Evolutionary conservation across 2,329 filamentous ascomycete species (phyloP), one percentile per base, ranked within the genome.

Genomic region (Lasiodiplodia theobromae): DNA sequence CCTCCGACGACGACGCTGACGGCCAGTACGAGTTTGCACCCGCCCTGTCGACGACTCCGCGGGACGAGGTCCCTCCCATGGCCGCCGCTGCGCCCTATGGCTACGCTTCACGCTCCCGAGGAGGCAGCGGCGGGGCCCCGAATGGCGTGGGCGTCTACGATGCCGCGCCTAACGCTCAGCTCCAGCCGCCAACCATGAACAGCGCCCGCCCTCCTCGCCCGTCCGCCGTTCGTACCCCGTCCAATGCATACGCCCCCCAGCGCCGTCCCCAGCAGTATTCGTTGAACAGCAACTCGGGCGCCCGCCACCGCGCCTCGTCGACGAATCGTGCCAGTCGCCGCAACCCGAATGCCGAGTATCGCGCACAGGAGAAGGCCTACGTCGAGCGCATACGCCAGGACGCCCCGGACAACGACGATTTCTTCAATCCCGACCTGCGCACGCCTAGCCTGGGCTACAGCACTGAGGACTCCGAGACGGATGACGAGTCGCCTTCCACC

Each of bases 291-390:
- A 72, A 82, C 68, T 80, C 78, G 25, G 82, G 82, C 18, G n/a
- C 44, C 71, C 84, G 85, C 68, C 83, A 86, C 70, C 85, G 88
- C 70, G 88, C 86, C 8, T 85, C 83, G 7, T 89, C 88, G 2
- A 79, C 84, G 2, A 86, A 86, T 70, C 82, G 89, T 71, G 76
- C 18, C 44, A 47, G 77, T 49, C 78, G 84, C 47, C 82, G 87
- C 71, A 91, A 92, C 74, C 90, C 90, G 11, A 90, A 91, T 74
- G 89, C 89, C 65, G 89, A 91, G 73, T 93, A 92, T 77, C 85
- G 92, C 70, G 92, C 92, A 58, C 93, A 98, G 80, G 95, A 98
- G 80, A 93, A 94, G 77, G 95, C 95, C 68, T 99, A 99, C 77
- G 91, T 98, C 40, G 93, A 97, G 79, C 90, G 95, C 73, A 87